Evolutionary conservation across 2,329 filamentous ascomycete species (phyloP).

Genomic region (Xylariaceae sp.): DNA sequence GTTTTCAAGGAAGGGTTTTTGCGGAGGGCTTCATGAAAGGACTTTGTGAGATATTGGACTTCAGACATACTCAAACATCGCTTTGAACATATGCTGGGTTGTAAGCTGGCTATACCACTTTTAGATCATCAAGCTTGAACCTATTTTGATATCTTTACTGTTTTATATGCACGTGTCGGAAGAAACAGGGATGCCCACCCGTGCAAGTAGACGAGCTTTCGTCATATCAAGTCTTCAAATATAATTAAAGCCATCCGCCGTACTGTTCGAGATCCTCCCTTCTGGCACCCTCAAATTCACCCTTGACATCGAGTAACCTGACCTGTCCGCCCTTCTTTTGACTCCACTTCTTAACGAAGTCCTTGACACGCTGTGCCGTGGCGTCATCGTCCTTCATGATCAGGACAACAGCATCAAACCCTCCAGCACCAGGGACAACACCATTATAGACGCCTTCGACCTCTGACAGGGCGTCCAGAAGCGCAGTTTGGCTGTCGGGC

Average conservation of each 20-base stretch:
- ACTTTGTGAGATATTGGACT: no score
- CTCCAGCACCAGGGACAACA: slow-evolving; percentile 90
- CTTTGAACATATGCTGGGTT: no score
- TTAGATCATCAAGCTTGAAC: no score
- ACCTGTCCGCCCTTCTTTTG: slow-evolving; percentile 57
- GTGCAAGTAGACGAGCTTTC: no score
- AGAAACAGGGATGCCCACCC: no score
- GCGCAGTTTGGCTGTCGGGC: slow-evolving; percentile 75
- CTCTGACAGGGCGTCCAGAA: slow-evolving; percentile 69
- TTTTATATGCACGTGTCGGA: no score
- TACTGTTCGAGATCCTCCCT: slow-evolving; percentile 27
- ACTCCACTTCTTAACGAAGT: slow-evolving; percentile 64
- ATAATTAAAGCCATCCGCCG: slow-evolving; percentile 27
- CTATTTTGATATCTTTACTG: no score
- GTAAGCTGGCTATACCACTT: no score
- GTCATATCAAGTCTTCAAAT: no score
- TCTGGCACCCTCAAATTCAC: slow-evolving; percentile 33
- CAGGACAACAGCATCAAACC: slow-evolving; percentile 84
- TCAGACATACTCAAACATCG: no score
- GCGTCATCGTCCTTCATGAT: slow-evolving; percentile 69
- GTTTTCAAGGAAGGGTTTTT: no score
- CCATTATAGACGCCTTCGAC: slow-evolving; percentile 83
- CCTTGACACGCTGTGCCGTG: slow-evolving; percentile 57
- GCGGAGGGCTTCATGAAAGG: no score
- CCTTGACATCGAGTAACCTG: slow-evolving; percentile 51